phyloP scores from a whole-genome alignment of 2,329 filamentous ascomycete species.

The Celoporthe dispersa region DNA sequence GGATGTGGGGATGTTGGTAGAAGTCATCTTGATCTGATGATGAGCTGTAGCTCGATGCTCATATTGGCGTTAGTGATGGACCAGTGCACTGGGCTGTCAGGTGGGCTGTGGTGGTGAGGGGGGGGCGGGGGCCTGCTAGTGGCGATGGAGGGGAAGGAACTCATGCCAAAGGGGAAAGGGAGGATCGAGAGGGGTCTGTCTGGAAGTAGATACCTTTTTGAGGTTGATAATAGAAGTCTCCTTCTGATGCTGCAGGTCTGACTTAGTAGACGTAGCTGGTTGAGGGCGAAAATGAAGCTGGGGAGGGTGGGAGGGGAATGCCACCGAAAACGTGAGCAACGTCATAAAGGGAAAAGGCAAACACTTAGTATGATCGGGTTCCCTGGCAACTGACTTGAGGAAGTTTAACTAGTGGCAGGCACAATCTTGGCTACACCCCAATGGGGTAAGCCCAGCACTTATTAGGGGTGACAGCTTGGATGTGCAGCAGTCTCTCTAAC shows the following conservation, averaged over 20 bases:
- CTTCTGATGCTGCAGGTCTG: background rate
- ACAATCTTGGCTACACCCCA: background rate
- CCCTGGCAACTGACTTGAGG: background rate
- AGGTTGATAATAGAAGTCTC: background rate
- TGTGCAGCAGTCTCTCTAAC: background rate
- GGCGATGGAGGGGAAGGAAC: background rate
- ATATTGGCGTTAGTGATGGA: background rate
- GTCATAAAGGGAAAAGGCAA: background rate
- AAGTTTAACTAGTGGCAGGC: background rate
- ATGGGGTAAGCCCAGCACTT: background rate
- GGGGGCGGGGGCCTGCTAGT: background rate
- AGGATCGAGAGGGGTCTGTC: background rate
- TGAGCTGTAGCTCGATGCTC: background rate
- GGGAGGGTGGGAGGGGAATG: background rate
- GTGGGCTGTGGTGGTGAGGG: background rate
- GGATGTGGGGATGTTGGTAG: constrained; percentile 61
- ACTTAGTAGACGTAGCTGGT: background rate
- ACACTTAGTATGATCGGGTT: background rate
- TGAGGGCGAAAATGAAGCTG: background rate
- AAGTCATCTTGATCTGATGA: constrained; percentile 19
- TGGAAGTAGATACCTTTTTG: background rate
- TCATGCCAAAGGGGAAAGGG: background rate
- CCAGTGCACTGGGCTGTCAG: background rate
- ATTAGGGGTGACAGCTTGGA: background rate
- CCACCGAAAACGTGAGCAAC: background rate